These are phyloP conservation scores for Gastrolobium villosum DNA, from an alignment of 306 rosid genomes.

Conservation along the genomic window DNA sequence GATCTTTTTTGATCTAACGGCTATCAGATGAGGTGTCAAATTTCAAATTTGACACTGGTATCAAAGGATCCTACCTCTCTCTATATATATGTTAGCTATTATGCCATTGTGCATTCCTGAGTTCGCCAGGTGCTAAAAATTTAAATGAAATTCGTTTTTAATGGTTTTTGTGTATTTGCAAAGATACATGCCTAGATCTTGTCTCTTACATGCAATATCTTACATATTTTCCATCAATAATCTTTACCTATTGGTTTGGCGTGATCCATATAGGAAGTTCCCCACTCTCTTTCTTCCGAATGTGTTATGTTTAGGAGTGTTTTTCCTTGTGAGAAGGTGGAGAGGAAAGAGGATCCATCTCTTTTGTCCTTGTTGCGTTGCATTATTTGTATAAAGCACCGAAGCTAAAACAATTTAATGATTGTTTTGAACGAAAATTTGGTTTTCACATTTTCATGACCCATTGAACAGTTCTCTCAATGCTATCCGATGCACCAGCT, in stretches of 20 bases:
- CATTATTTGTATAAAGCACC: constrained; percentile 24
- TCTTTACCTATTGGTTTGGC: neutral
- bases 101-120: constrained; percentile 5
- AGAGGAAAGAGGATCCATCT: neutral
- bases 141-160: neutral
- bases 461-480: constrained; percentile 73
- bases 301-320: neutral
- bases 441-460: constrained; percentile 44
- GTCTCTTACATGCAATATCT: neutral
- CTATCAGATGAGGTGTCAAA: too few species aligned
- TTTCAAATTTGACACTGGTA: too few species aligned
- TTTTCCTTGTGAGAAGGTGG: constrained; percentile 11
- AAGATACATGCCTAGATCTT: neutral
- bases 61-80: too few species aligned
- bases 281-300: neutral
- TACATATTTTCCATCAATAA: neutral
- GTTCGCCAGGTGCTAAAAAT: neutral
- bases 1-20: too few species aligned
- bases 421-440: neutral
- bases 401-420: constrained; percentile 8
- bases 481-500: constrained; percentile 72
- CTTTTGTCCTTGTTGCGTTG: constrained; percentile 18
- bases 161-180: constrained; percentile 11
- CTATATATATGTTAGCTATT: constrained; percentile 7
- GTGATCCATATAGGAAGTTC: neutral